Evolutionary conservation across 140 eudicot genomes (phyloP), one percentile per base, ranked within the genome.

Genomic region (Anethum foeniculum): DNA sequence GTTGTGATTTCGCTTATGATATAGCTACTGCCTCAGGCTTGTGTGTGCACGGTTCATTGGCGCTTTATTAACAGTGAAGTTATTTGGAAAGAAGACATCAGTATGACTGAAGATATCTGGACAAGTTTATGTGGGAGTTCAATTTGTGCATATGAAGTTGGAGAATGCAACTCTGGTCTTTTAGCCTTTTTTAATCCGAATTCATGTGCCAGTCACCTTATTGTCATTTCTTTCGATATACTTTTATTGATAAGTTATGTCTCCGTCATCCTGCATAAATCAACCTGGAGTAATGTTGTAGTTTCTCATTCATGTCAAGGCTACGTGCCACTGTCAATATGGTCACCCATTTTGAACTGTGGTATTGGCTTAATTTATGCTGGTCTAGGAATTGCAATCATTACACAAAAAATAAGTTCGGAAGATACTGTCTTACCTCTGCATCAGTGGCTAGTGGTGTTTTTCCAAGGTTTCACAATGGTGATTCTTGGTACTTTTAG

Each of bases 81-180:
- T 75, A 5, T 12, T 75, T 28, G 79, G 23, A 25, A 18, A 75
- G 25, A n/a, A 75, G 18, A 44, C 9, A 12, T 15, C 25, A 28
- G 49, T 27, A 75, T 75, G 79, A 75, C 4, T 27, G 62, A 25
- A 43, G 79, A 75, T 75, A 6, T 75, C 23, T 74, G 23, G 25
- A 72, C 77, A 72, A 39, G 15, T n/a, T 38, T 72, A 72, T 72
- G 76, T 38, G 49, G 76, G 76, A 71, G 76, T 38, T 34, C 49
- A 71, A 23, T 34, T 38, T 71, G 77, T 38, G 5, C 76, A 36
- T 39, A 72, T 72, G 77, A 39, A 39, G 52, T 41, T 72, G 77
- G 77, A 72, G 23, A 49, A 41, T 41, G 77, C 49, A 72, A 23
- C 27, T 72, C 77, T 10, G 49, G 52, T 72, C 41, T 72, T 23